These are phyloP conservation scores for Dactylellina parvicollis DNA, from an alignment of 2,329 filamentous ascomycete species.

Conservation along the genomic window DNA sequence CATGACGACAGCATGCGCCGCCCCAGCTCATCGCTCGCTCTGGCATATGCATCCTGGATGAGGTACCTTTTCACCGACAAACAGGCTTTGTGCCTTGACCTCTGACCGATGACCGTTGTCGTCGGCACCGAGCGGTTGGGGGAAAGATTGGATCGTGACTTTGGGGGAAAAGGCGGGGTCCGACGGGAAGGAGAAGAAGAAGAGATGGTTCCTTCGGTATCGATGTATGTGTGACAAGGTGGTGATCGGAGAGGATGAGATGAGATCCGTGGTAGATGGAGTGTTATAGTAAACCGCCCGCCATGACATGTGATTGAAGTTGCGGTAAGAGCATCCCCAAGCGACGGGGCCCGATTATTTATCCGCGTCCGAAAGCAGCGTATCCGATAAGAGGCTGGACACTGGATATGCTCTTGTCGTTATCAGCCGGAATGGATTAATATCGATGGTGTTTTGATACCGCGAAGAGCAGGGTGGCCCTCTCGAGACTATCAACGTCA, in stretches of 20 bases:
- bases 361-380: slow-evolving; percentile 5
- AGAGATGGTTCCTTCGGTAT: not conserved
- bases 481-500: not conserved
- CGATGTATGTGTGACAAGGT: not conserved
- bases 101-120: not conserved
- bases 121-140: not conserved
- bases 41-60: slow-evolving; percentile 18
- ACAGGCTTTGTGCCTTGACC: slow-evolving; percentile 7
- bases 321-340: slow-evolving; percentile 1
- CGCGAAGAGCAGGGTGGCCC: too few relatives aligned
- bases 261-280: not conserved
- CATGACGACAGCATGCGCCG: slow-evolving; percentile 48
- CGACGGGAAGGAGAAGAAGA: not conserved
- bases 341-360: not conserved
- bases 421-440: too few relatives aligned
- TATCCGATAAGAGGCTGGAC: not conserved
- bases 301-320: slow-evolving; percentile 41
- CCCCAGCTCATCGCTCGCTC: slow-evolving; percentile 7
- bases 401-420: too few relatives aligned
- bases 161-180: not conserved
- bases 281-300: slow-evolving; percentile 18
- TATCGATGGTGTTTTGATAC: too few relatives aligned
- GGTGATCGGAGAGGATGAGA: not conserved
- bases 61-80: slow-evolving; percentile 49
- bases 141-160: not conserved